Percentiles rank a stretch among this genome's conserved stretches.
phyloP scores from a whole-genome alignment of 768 basidiomycete species.

The Leccinum disarticulatum region DNA sequence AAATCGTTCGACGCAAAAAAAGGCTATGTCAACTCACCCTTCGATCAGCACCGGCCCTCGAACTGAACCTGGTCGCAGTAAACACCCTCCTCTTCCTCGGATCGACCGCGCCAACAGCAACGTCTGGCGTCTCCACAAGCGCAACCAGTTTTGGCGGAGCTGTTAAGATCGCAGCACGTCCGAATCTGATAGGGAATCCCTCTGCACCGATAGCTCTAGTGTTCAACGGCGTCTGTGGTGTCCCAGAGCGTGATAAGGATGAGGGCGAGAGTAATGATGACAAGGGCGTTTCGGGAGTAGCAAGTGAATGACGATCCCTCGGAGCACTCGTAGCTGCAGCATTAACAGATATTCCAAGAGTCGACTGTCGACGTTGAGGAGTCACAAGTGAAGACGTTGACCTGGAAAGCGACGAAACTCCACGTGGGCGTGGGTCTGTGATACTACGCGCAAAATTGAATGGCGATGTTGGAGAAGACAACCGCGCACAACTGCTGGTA shows the following conservation, averaged over 20 bases:
- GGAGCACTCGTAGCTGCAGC: constrained; percentile 28
- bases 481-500: constrained; percentile 17
- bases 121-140: constrained; percentile 83
- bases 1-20: neutral
- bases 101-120: constrained; percentile 88
- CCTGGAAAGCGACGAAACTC: constrained; percentile 51
- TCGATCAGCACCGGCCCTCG: constrained; percentile 76
- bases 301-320: constrained; percentile 46
- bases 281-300: constrained; percentile 41
- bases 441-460: constrained; percentile 19
- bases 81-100: constrained; percentile 80
- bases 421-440: constrained; percentile 41
- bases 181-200: constrained; percentile 51
- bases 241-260: constrained; percentile 34
- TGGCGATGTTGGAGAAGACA: constrained; percentile 31
- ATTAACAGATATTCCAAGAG: constrained; percentile 35
- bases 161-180: constrained; percentile 73
- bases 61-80: constrained; percentile 86
- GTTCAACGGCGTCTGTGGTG: constrained; percentile 31
- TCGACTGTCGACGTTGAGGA: constrained; percentile 39
- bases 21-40: constrained; percentile 50
- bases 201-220: constrained; percentile 25
- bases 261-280: constrained; percentile 32
- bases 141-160: constrained; percentile 84
- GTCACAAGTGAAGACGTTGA: constrained; percentile 49